A percentile compares a stretch with the other conserved stretches of the same genome.
These are phyloP conservation scores for Eucalyptus cloeziana DNA, from an alignment of 345 rosid species.

Conservation along the genomic window DNA sequence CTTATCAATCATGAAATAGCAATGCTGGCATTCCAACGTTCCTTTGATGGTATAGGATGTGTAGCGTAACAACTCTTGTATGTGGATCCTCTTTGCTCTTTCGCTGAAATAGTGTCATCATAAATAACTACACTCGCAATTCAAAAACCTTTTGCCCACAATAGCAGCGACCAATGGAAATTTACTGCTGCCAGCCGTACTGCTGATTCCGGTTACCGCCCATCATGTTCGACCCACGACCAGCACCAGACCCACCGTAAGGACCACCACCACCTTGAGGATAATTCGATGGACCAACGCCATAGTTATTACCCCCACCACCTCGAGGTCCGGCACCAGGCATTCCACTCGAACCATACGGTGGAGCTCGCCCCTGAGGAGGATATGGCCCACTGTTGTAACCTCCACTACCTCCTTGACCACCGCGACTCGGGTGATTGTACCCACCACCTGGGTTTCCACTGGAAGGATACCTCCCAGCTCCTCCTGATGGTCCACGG, in stretches of 20 bases:
- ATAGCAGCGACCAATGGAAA: neutral
- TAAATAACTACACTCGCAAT: neutral
- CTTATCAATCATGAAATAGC: neutral
- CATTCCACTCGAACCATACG: conserved; percentile 57
- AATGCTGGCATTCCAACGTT: neutral
- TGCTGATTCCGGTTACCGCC: conserved; percentile 84
- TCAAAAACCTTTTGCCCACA: neutral
- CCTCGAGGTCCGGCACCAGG: conserved; percentile 60
- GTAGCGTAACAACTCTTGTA: neutral
- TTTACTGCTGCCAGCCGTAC: conserved; percentile 61
- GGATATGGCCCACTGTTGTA: conserved; percentile 70
- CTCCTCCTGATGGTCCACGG: conserved; percentile 72
- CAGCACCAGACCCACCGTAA: conserved; percentile 60
- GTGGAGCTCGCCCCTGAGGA: conserved; percentile 71
- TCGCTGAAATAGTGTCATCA: neutral
- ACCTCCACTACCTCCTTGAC: conserved; percentile 57
- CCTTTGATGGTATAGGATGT: neutral
- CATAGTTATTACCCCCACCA: conserved; percentile 49
- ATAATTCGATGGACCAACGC: conserved; percentile 63
- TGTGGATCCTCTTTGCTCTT: neutral
- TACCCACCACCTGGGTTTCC: conserved; percentile 48
- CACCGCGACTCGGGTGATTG: conserved; percentile 34
- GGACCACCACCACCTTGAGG: conserved; percentile 62
- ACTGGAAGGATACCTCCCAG: conserved; percentile 54
- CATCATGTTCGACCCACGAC: conserved; percentile 77